phyloP scores from a whole-genome alignment of 805 yeast species.

The Saturnispora sanitii region DNA sequence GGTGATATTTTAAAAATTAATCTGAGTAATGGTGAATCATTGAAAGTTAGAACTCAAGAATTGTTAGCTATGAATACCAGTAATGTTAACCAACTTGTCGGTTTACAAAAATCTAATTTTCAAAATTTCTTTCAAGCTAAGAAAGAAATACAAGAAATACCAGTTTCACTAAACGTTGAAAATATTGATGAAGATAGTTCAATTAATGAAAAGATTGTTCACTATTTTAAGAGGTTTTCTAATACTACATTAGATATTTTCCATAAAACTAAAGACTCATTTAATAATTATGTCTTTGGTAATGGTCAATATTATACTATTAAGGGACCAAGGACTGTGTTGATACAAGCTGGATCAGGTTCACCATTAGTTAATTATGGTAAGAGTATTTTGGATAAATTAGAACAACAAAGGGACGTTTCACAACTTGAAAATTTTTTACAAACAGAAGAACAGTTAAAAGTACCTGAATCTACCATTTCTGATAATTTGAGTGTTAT shows the following conservation, averaged over 20 bases:
- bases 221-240: not conserved
- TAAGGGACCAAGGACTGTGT: constrained; percentile 44
- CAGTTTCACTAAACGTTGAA: not conserved
- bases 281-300: constrained; percentile 20
- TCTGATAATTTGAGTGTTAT: constrained; percentile 42
- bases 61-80: constrained; percentile 42
- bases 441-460: constrained; percentile 14
- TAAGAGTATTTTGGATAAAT: not conserved
- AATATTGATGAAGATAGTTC: not conserved
- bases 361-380: not conserved
- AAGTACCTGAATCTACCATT: constrained; percentile 18
- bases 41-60: constrained; percentile 36
- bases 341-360: constrained; percentile 34
- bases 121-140: not conserved
- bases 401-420: constrained; percentile 13
- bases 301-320: constrained; percentile 39
- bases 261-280: not conserved
- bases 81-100: constrained; percentile 35
- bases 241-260: not conserved
- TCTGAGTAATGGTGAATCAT: constrained; percentile 36
- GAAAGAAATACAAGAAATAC: not conserved
- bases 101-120: constrained; percentile 14
- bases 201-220: not conserved
- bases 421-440: constrained; percentile 19
- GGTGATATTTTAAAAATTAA: constrained; percentile 44